Evolutionary conservation across 495 filamentous ascomycete species (phyloP).

Genomic region (Immersiella caudata): DNA sequence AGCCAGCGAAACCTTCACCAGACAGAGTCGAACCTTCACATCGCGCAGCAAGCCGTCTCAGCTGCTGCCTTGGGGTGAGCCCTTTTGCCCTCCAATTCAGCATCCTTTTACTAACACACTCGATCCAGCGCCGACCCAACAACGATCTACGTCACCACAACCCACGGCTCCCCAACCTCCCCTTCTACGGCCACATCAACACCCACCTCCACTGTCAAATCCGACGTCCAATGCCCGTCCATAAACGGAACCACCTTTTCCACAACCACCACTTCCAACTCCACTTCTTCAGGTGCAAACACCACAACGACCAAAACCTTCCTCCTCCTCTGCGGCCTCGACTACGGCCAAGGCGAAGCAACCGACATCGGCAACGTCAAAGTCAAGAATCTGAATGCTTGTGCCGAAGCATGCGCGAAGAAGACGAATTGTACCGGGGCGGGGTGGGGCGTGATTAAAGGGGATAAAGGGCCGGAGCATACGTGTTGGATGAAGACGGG

Average conservation of each 20-base stretch:
- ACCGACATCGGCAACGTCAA: conserved; percentile 36
- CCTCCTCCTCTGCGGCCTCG: conserved; percentile 39
- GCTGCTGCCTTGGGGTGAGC: neutral
- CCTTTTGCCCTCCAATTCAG: neutral
- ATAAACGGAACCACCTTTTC: conserved; percentile 42
- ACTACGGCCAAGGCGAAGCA: conserved; percentile 39
- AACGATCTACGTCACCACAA: conserved; percentile 1
- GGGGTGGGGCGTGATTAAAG: conserved; percentile 40
- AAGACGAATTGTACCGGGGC: conserved; percentile 37
- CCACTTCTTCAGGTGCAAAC: conserved; percentile 16
- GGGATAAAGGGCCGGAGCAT: conserved; percentile 35
- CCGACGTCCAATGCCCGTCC: conserved; percentile 29
- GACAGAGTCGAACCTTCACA: conserved; percentile 23
- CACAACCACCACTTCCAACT: conserved; percentile 2
- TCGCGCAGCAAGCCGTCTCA: conserved; percentile 21
- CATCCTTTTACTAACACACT: neutral
- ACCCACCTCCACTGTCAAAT: conserved; percentile 11
- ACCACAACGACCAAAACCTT: conserved; percentile 29
- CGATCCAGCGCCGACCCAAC: conserved; percentile 14
- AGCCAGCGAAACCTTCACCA: conserved; percentile 30
- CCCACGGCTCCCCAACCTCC: neutral
- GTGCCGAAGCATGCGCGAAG: conserved; percentile 40
- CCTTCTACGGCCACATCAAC: conserved; percentile 13
- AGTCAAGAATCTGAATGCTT: conserved; percentile 32
- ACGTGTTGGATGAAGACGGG: conserved; percentile 58